phyloP scores from a whole-genome alignment of 2,329 filamentous ascomycete genomes.

The Bipolaris zeicola region DNA sequence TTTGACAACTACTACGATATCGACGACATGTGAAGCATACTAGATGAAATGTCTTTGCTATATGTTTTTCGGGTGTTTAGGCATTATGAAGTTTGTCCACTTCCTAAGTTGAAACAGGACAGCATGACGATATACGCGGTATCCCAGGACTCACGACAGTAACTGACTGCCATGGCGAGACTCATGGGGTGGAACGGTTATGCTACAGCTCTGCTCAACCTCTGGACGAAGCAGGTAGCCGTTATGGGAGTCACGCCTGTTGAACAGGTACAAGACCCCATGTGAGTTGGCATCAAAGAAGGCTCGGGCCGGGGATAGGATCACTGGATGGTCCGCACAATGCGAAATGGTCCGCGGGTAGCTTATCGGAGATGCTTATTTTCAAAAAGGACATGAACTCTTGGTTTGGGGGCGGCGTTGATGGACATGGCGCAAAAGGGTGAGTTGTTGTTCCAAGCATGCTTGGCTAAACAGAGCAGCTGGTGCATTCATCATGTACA shows the following conservation, averaged over 20 bases:
- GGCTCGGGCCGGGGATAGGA: background rate
- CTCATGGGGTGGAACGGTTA: too few species aligned
- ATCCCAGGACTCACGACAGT: background rate
- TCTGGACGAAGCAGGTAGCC: background rate
- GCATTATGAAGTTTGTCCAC: background rate
- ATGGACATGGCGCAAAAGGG: background rate
- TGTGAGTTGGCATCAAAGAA: background rate
- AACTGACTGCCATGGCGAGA: too few species aligned
- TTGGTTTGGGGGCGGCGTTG: background rate
- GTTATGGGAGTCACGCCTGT: background rate
- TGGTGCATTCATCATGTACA: background rate
- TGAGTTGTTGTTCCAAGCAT: background rate
- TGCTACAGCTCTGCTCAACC: background rate
- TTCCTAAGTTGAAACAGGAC: background rate
- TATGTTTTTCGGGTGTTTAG: background rate
- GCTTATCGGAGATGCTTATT: background rate
- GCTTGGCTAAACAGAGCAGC: background rate
- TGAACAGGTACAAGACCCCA: background rate
- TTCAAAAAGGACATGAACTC: background rate
- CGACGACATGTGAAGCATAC: conserved; percentile 15
- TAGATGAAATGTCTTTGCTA: background rate
- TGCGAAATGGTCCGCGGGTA: background rate
- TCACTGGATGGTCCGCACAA: background rate
- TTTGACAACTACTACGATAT: conserved; percentile 22
- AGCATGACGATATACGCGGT: background rate